Percentiles rank a stretch among this genome's conserved stretches.
Conservation (phyloP, 2,329 filamentous ascomycete genomes). For the Talaromyces atroroseus region DNA sequence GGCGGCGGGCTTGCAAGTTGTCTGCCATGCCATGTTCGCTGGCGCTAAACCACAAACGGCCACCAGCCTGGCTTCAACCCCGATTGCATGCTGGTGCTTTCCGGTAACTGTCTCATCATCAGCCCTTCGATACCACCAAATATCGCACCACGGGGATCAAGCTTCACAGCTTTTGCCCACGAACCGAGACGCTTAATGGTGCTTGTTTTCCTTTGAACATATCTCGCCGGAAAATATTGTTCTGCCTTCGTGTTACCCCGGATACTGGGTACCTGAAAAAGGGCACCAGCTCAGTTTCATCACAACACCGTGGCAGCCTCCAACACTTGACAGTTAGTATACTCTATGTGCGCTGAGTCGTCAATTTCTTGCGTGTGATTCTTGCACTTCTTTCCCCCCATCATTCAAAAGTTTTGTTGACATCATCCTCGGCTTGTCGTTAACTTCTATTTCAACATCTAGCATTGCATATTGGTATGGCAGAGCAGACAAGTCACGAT, state of each 20-base stretch:
- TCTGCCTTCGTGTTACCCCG: conserved; percentile 2
- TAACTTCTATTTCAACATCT: conserved; percentile 13
- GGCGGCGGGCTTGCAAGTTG: no score
- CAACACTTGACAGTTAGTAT: conserved; percentile 41
- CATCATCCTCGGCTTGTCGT: not conserved
- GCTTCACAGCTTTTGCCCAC: conserved; percentile 13
- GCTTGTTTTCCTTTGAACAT: conserved; percentile 11
- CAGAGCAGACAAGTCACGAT: conserved; percentile 65
- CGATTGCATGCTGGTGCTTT: conserved; percentile 28
- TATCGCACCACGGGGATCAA: conserved; percentile 20
- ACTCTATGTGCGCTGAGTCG: conserved; percentile 1
- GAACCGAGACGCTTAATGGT: conserved; percentile 16
- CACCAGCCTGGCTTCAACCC: conserved; percentile 33
- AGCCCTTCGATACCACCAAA: conserved; percentile 21
- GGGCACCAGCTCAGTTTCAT: conserved; percentile 16
- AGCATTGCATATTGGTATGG: conserved; percentile 62
- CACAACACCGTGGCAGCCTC: conserved; percentile 39
- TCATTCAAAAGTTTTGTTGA: not conserved
- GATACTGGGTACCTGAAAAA: conserved; percentile 6
- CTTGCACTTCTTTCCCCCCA: not conserved
- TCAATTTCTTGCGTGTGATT: not conserved
- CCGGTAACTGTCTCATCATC: conserved; percentile 29
- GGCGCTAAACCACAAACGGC: conserved; percentile 40
- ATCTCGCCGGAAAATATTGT: not conserved
- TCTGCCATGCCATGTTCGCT: conserved; percentile 16